phyloP scores from a whole-genome alignment of 2,329 filamentous ascomycete species.

The Xylariaceae sp. region DNA sequence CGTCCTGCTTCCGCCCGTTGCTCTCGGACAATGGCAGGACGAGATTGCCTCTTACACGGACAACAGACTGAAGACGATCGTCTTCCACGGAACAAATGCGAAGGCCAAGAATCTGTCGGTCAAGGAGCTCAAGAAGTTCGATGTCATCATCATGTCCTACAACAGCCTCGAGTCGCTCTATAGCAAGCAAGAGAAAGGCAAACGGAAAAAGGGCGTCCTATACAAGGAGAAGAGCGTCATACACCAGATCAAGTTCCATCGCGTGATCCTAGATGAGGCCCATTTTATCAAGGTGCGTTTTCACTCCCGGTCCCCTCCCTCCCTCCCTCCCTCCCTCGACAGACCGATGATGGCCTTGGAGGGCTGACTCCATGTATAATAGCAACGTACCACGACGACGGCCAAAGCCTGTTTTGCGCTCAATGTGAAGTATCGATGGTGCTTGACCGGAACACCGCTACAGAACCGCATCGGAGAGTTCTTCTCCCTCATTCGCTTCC shows the following conservation, averaged over 20 bases:
- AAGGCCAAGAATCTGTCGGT: constrained; percentile 73
- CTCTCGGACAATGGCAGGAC: constrained; percentile 89
- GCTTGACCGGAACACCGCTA: constrained; percentile 86
- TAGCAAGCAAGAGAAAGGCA: constrained; percentile 86
- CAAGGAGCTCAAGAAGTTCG: constrained; percentile 71
- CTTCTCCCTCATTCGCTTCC: constrained; percentile 87
- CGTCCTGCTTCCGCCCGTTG: constrained; percentile 87
- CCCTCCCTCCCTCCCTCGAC: constrained; percentile 10
- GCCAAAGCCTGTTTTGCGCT: constrained; percentile 93
- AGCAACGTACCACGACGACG: constrained; percentile 79
- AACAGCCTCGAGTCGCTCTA: constrained; percentile 86
- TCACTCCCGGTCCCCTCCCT: neutral
- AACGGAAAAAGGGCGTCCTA: constrained; percentile 69
- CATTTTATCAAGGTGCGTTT: constrained; percentile 75
- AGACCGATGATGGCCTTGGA: constrained; percentile 6
- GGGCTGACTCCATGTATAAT: constrained; percentile 1
- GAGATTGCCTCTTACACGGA: constrained; percentile 80
- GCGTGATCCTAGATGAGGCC: constrained; percentile 89
- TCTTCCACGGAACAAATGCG: constrained; percentile 81
- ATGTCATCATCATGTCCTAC: constrained; percentile 98
- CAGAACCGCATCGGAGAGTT: constrained; percentile 98
- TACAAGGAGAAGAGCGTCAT: constrained; percentile 77
- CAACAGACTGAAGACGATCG: constrained; percentile 81
- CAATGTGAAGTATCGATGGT: constrained; percentile 87
- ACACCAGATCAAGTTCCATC: constrained; percentile 81